phyloP scores from a whole-genome alignment of 2,329 filamentous ascomycete species.

The Trichoderma polysporum region DNA sequence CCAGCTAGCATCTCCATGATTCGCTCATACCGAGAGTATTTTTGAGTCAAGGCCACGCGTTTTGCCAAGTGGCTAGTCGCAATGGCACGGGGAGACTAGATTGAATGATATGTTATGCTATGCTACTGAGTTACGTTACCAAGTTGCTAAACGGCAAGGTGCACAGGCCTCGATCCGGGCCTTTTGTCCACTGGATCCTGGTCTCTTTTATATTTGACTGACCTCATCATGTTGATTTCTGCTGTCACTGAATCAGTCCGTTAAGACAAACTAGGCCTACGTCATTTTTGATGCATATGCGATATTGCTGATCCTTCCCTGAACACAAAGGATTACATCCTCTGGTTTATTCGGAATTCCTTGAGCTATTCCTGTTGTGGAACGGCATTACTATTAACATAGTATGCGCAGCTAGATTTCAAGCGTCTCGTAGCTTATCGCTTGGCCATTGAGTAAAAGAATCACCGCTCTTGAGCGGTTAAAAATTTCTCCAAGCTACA shows the following conservation, averaged over 20 bases:
- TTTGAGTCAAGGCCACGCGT: not conserved
- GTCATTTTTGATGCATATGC: not conserved
- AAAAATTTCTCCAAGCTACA: too few relatives aligned
- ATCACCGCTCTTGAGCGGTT: not conserved
- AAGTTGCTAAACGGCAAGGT: not conserved
- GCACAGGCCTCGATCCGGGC: not conserved
- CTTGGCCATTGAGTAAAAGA: not conserved
- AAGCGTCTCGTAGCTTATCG: not conserved
- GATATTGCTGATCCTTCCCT: not conserved
- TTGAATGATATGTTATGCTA: not conserved
- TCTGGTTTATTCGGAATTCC: not conserved
- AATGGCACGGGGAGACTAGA: not conserved
- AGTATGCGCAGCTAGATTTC: not conserved
- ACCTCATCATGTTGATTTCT: constrained; percentile 8
- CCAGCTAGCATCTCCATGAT: constrained; percentile 1
- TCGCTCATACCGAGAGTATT: not conserved
- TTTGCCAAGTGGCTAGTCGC: not conserved
- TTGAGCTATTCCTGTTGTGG: not conserved
- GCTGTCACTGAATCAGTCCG: not conserved
- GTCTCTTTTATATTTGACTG: not conserved
- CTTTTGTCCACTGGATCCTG: not conserved
- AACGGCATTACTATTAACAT: not conserved
- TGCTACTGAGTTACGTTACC: not conserved
- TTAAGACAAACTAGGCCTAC: not conserved
- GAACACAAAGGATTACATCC: not conserved